These are phyloP conservation scores for Monascus ruber DNA, from an alignment of 2,329 filamentous ascomycete genomes.

Conservation along the genomic window DNA sequence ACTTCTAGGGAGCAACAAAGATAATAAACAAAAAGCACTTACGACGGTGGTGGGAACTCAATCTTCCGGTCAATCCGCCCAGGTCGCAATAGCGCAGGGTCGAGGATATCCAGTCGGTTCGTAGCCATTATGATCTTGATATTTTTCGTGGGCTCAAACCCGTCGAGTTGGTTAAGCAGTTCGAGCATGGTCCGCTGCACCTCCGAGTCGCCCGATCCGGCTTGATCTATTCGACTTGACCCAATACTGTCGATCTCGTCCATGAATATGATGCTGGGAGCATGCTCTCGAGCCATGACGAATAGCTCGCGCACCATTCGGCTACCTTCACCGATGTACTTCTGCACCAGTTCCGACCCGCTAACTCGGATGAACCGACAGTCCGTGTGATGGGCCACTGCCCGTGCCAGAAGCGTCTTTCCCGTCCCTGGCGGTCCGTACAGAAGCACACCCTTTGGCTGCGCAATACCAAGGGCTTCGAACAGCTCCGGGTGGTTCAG, in stretches of 20 bases:
- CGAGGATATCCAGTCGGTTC: slow-evolving; percentile 92
- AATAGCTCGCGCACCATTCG: slow-evolving; percentile 98
- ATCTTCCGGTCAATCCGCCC: slow-evolving; percentile 98
- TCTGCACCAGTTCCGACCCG: slow-evolving; percentile 92
- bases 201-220: slow-evolving; percentile 89
- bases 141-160: slow-evolving; percentile 98
- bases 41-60: slow-evolving; percentile 90
- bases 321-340: slow-evolving; percentile 97
- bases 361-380: slow-evolving; percentile 98
- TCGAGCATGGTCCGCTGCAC: slow-evolving; percentile 98
- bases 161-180: slow-evolving; percentile 29
- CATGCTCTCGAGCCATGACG: slow-evolving; percentile 97
- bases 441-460: slow-evolving; percentile 92
- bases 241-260: slow-evolving; percentile 99
- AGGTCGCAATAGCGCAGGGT: slow-evolving; percentile 87
- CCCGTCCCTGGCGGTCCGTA: slow-evolving; percentile 49
- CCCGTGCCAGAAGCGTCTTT: slow-evolving; percentile 81
- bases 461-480: slow-evolving; percentile 96
- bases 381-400: slow-evolving; percentile 95
- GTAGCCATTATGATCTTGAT: slow-evolving; percentile 99
- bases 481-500: slow-evolving; percentile 98
- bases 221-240: slow-evolving; percentile 90
- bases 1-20: not conserved
- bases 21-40: slow-evolving; percentile 11
- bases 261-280: slow-evolving; percentile 99